Conservation (phyloP, 805 yeast species). For the Deakozyma indianensis region DNA sequence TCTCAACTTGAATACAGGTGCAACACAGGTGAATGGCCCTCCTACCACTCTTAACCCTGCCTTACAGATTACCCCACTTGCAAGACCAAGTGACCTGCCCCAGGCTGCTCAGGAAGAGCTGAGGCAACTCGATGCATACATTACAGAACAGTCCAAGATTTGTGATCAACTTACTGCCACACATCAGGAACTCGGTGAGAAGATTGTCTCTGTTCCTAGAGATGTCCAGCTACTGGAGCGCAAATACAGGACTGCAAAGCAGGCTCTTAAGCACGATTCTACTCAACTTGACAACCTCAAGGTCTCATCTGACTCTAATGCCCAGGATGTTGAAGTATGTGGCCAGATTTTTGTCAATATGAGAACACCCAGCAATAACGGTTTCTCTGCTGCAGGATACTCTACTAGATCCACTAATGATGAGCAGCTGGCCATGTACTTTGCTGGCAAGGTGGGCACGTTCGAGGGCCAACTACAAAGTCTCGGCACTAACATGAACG, state of each 20-base stretch:
- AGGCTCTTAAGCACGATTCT: constrained; percentile 38
- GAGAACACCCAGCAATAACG: constrained; percentile 23
- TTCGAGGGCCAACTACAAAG: constrained; percentile 18
- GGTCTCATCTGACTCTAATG: constrained; percentile 10
- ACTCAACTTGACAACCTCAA: constrained; percentile 16
- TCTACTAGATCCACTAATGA: constrained; percentile 23
- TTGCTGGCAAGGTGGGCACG: constrained; percentile 17
- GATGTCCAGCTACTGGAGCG: constrained; percentile 39
- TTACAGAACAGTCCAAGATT: constrained; percentile 35
- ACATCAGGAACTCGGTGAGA: constrained; percentile 26
- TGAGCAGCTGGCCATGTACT: constrained; percentile 20
- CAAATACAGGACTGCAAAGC: constrained; percentile 34
- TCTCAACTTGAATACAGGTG: constrained; percentile 5
- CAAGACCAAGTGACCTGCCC: constrained; percentile 45
- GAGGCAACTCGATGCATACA: constrained; percentile 41
- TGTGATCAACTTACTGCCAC: constrained; percentile 34
- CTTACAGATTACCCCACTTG: constrained; percentile 35
- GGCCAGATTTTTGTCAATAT: constrained; percentile 13
- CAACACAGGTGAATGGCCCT: constrained; percentile 11
- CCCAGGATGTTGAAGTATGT: constrained; percentile 18
- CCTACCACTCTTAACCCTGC: constrained; percentile 10
- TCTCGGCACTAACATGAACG: constrained; percentile 18
- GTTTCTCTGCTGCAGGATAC: constrained; percentile 14
- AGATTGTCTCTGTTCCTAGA: constrained; percentile 35
- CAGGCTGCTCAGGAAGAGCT: constrained; percentile 36